These are phyloP conservation scores for Solanum tacnaense DNA, from an alignment of 257 asterid genomes.

Conservation along the genomic window DNA sequence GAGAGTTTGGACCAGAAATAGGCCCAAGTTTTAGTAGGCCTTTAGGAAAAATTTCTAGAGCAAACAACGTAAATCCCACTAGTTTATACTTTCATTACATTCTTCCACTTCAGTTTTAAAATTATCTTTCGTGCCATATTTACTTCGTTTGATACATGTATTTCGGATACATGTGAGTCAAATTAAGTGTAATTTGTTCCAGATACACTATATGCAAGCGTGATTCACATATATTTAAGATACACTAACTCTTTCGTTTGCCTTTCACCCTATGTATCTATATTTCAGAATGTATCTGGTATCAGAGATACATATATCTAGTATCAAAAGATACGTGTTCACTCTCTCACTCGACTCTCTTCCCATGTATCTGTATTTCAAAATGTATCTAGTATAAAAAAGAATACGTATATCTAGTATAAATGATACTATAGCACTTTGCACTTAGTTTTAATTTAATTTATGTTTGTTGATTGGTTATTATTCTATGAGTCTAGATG, in stretches of 20 bases:
- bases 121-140: no score
- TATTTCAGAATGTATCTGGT: neutral
- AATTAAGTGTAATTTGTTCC: no score
- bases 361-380: no score
- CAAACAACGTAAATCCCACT: neutral
- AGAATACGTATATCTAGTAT: no score
- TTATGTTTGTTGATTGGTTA: neutral
- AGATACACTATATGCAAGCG: neutral
- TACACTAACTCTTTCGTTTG: neutral
- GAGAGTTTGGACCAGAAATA: neutral
- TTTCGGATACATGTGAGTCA: neutral
- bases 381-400: no score
- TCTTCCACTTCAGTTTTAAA: no score
- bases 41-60: neutral
- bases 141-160: neutral
- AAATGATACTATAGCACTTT: no score
- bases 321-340: no score
- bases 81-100: no score
- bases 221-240: neutral
- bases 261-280: neutral
- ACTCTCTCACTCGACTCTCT: fast-evolving
- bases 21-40: neutral
- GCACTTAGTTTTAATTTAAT: neutral
- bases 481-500: neutral
- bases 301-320: neutral